phyloP scores from a whole-genome alignment of 2,329 filamentous ascomycete genomes.

The Neocatenulostroma microsporum region DNA sequence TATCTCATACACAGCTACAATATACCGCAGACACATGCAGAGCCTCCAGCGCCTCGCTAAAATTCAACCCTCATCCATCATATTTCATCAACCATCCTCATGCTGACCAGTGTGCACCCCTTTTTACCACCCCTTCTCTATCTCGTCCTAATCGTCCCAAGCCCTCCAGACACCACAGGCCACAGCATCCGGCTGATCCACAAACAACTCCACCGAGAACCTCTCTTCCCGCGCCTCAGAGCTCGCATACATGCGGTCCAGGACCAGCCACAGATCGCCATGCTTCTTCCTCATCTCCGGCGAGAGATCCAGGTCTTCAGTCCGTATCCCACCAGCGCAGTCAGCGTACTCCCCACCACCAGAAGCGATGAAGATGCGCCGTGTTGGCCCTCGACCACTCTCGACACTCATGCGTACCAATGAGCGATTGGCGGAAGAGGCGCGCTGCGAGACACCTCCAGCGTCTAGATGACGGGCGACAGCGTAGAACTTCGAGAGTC shows the following conservation, averaged over 20 bases:
- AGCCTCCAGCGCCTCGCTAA: background rate
- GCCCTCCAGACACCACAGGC: slow-evolving; percentile 39
- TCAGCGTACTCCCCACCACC: slow-evolving; percentile 70
- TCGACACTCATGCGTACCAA: slow-evolving; percentile 66
- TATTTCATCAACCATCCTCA: no score
- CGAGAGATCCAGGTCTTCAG: slow-evolving; percentile 65
- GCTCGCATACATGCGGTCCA: slow-evolving; percentile 66
- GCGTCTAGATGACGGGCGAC: slow-evolving; percentile 21
- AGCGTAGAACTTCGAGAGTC: slow-evolving; percentile 39
- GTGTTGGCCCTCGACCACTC: slow-evolving; percentile 62
- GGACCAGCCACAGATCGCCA: slow-evolving; percentile 66
- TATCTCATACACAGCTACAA: no score
- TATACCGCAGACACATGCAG: background rate
- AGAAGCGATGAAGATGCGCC: slow-evolving; percentile 56
- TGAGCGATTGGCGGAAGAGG: slow-evolving; percentile 26
- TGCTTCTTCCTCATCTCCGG: slow-evolving; percentile 47
- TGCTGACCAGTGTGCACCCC: no score
- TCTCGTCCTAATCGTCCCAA: slow-evolving; percentile 35
- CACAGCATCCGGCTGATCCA: slow-evolving; percentile 38
- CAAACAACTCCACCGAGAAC: slow-evolving; percentile 44
- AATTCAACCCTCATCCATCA: background rate
- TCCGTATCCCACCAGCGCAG: slow-evolving; percentile 55
- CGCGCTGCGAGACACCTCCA: slow-evolving; percentile 7
- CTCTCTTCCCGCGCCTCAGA: slow-evolving; percentile 40
- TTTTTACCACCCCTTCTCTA: no score